Evolutionary conservation across 768 basidiomycete species (phyloP).

Genomic region (Tylopilus sp.): DNA sequence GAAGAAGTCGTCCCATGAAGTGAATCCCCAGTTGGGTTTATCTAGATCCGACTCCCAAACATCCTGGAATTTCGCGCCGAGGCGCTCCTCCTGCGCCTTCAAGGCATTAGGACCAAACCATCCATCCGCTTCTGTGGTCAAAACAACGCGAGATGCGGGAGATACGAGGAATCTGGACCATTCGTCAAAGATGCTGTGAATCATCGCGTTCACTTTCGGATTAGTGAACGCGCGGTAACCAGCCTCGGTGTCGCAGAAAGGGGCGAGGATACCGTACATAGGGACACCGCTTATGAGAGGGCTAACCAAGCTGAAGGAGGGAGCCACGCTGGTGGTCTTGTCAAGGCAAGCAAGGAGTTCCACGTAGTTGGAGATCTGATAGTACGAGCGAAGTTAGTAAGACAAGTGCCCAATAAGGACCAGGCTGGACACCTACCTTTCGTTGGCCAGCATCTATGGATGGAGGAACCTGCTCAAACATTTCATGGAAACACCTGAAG

Average conservation of each 20-base stretch:
- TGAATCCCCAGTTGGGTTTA: slow-evolving; percentile 40
- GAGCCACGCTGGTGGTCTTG: slow-evolving; percentile 7
- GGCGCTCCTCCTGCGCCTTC: slow-evolving; percentile 1
- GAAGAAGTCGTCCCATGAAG: slow-evolving; percentile 57
- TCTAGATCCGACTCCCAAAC: slow-evolving; percentile 41
- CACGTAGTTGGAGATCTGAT: background rate
- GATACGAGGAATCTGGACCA: slow-evolving; percentile 50
- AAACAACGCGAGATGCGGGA: slow-evolving; percentile 39
- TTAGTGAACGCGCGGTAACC: slow-evolving; percentile 25
- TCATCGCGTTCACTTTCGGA: slow-evolving; percentile 40
- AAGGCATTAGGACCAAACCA: slow-evolving; percentile 46
- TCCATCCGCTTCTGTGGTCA: slow-evolving; percentile 36
- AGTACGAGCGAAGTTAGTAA: background rate
- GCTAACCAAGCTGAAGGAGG: slow-evolving; percentile 7
- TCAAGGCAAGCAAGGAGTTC: slow-evolving; percentile 10
- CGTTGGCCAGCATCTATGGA: background rate
- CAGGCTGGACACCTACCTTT: slow-evolving; percentile 4
- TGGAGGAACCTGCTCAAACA: slow-evolving; percentile 19
- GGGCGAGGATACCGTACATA: slow-evolving; percentile 18
- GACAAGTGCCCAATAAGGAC: background rate
- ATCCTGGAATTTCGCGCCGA: slow-evolving; percentile 31
- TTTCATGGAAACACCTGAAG: slow-evolving; percentile 23
- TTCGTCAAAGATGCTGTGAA: slow-evolving; percentile 47
- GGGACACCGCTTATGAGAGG: slow-evolving; percentile 21
- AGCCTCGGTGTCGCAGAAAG: slow-evolving; percentile 20